Percentiles rank a stretch among this genome's conserved stretches.
Evolutionary conservation across 2,329 filamentous ascomycete species (phyloP).

Genomic region (Lecanoromycetidae sp.): DNA sequence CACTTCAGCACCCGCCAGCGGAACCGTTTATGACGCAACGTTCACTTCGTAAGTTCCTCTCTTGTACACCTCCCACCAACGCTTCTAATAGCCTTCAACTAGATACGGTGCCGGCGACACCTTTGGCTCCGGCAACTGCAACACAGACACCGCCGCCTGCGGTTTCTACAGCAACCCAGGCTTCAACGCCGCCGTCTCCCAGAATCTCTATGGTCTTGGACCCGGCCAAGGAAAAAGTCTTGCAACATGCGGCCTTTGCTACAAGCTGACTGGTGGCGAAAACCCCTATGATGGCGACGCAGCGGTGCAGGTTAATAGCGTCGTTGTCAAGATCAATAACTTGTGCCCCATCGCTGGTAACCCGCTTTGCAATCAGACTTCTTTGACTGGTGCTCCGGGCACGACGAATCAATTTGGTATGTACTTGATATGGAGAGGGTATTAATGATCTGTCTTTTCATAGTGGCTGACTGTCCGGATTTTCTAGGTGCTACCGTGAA

Average conservation of each 20-base stretch:
- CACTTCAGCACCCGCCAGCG: no score
- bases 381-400: constrained; percentile 17
- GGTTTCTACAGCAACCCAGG: constrained; percentile 26
- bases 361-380: constrained; percentile 27
- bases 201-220: constrained; percentile 30
- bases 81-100: background rate
- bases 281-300: background rate
- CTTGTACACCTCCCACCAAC: background rate
- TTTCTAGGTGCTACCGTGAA: constrained; percentile 28
- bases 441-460: background rate
- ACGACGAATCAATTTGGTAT: background rate
- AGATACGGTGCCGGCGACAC: constrained; percentile 26
- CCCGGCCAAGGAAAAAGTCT: constrained; percentile 24
- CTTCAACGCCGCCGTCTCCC: constrained; percentile 28
- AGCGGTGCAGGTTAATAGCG: constrained; percentile 23
- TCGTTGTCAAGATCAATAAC: constrained; percentile 31
- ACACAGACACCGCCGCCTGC: constrained; percentile 27
- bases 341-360: constrained; percentile 30
- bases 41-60: no score
- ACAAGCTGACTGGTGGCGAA: constrained; percentile 25
- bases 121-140: constrained; percentile 22
- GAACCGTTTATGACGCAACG: no score
- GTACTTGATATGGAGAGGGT: background rate
- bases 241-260: constrained; percentile 32
- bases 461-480: background rate